Conservation (phyloP, 495 filamentous ascomycete genomes). For the Penicillium parvum region DNA sequence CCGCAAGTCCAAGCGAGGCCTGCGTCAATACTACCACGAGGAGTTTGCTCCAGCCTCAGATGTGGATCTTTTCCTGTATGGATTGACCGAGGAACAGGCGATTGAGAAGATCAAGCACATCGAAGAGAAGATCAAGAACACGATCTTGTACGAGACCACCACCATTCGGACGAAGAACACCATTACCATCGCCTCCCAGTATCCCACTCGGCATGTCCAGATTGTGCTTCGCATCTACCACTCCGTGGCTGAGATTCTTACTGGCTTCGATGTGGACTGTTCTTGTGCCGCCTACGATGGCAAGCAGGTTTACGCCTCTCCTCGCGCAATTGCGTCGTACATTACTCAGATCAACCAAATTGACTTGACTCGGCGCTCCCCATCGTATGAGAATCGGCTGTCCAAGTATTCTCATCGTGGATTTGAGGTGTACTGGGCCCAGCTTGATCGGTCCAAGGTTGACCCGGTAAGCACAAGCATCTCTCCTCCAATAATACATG, state of each 20-base stretch:
- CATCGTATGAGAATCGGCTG: slow-evolving; percentile 82
- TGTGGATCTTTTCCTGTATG: slow-evolving; percentile 80
- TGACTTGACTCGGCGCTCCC: slow-evolving; percentile 72
- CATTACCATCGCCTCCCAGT: slow-evolving; percentile 76
- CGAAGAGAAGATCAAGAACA: slow-evolving; percentile 62
- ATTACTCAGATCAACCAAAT: slow-evolving; percentile 77
- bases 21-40: slow-evolving; percentile 72
- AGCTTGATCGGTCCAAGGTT: slow-evolving; percentile 64
- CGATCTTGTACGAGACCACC: slow-evolving; percentile 70
- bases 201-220: slow-evolving; percentile 75
- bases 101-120: slow-evolving; percentile 79
- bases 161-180: slow-evolving; percentile 77
- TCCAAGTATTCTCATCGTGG: slow-evolving; percentile 81
- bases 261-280: slow-evolving; percentile 82
- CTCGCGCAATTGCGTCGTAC: slow-evolving; percentile 66
- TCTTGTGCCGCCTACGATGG: slow-evolving; percentile 77
- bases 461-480: slow-evolving; percentile 50
- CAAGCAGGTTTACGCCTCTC: slow-evolving; percentile 65
- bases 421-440: slow-evolving; percentile 75
- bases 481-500: not conserved
- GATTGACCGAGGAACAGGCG: slow-evolving; percentile 64
- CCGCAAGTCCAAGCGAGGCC: slow-evolving; percentile 54
- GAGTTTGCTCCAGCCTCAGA: slow-evolving; percentile 76
- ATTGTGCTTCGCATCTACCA: slow-evolving; percentile 83
- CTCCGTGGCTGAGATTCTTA: slow-evolving; percentile 73